Percentiles rank a stretch among this genome's conserved stretches.
These are phyloP conservation scores for Kodamaea neixiangensis DNA, from an alignment of 805 yeast genomes.

Conservation along the genomic window DNA sequence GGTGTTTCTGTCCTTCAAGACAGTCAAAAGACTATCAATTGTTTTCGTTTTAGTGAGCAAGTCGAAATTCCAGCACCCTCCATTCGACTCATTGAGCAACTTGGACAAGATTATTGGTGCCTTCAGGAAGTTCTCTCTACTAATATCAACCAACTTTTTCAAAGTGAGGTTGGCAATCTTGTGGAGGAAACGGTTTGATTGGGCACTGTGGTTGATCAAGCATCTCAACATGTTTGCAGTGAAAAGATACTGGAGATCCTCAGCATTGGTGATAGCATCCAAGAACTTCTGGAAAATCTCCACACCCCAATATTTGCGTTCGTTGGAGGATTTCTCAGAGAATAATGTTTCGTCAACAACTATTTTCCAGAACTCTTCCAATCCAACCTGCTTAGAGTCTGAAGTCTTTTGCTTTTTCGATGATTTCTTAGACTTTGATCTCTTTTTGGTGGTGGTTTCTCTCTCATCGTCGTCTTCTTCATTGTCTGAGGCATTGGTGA, in stretches of 20 bases:
- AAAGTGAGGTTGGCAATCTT: constrained; percentile 62
- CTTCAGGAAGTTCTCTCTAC: constrained; percentile 39
- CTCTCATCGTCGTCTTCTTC: constrained; percentile 23
- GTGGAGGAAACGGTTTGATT: constrained; percentile 62
- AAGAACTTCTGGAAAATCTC: constrained; percentile 62
- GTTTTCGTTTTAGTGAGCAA: constrained; percentile 73
- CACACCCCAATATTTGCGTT: constrained; percentile 85
- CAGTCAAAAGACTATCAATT: constrained; percentile 39
- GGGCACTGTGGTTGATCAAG: constrained; percentile 73
- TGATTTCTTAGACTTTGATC: constrained; percentile 30
- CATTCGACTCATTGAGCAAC: constrained; percentile 31
- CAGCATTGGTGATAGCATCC: constrained; percentile 16
- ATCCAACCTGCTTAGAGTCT: constrained; percentile 15
- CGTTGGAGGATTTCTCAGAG: constrained; percentile 74
- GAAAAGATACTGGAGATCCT: constrained; percentile 37
- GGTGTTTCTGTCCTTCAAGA: constrained; percentile 19
- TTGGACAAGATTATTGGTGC: constrained; percentile 34
- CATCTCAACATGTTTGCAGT: constrained; percentile 71
- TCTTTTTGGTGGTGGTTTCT: constrained; percentile 39
- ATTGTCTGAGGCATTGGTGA: constrained; percentile 22
- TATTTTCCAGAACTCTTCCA: constrained; percentile 73
- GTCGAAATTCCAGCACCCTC: constrained; percentile 73
- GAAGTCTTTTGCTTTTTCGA: constrained; percentile 16
- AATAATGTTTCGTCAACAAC: constrained; percentile 82
- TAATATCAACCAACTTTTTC: constrained; percentile 39